These are phyloP conservation scores for Sporothrix protearum DNA, from an alignment of 2,329 filamentous ascomycete genomes.

Conservation along the genomic window DNA sequence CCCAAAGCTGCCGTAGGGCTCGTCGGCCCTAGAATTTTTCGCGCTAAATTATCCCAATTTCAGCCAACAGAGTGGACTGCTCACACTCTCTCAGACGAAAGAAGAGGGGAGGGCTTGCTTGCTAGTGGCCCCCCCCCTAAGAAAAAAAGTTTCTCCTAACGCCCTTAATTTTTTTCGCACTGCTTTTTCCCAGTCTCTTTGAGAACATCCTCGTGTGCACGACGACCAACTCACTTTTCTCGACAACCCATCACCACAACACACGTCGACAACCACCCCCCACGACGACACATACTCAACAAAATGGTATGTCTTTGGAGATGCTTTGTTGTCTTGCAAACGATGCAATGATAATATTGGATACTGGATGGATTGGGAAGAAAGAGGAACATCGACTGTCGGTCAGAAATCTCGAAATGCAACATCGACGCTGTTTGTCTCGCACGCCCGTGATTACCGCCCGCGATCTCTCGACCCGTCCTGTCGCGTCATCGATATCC, in stretches of 20 bases:
- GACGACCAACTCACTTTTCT: constrained; percentile 23
- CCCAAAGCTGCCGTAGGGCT: constrained; percentile 24
- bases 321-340: neutral
- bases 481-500: neutral
- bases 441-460: neutral
- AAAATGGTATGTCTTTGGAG: constrained; percentile 28
- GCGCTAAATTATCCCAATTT: neutral
- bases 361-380: constrained; percentile 25
- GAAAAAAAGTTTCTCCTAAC: constrained; percentile 25
- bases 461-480: neutral
- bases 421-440: neutral
- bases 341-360: neutral
- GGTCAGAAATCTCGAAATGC: constrained; percentile 1
- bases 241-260: constrained; percentile 24
- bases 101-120: constrained; percentile 16
- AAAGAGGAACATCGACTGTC: neutral
- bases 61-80: constrained; percentile 1
- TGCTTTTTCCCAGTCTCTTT: constrained; percentile 23
- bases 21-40: constrained; percentile 28
- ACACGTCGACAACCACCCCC: constrained; percentile 23
- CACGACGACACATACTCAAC: constrained; percentile 23
- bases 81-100: neutral
- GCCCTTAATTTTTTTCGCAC: constrained; percentile 27
- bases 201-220: constrained; percentile 22
- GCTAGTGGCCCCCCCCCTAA: constrained; percentile 3